These are phyloP conservation scores for Thalassiosira exigua DNA, from an alignment of 352 stramenopile species.

Conservation along the genomic window DNA sequence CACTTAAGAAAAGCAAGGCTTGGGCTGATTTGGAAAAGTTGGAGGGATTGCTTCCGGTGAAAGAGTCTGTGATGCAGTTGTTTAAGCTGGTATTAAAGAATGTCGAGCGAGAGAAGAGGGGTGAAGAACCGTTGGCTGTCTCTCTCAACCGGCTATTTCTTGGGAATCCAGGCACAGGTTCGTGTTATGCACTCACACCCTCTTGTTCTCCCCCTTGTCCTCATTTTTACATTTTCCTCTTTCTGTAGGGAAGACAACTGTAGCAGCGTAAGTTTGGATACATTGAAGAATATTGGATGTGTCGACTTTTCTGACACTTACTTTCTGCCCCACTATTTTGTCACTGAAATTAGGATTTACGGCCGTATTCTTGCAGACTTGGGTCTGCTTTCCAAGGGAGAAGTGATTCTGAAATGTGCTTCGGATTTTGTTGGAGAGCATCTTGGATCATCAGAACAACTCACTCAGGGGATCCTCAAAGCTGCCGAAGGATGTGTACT, in stretches of 20 bases:
- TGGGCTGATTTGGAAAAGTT: constrained; percentile 21
- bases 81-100: constrained; percentile 87
- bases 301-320: too few species aligned
- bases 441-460: constrained; percentile 88
- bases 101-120: constrained; percentile 85
- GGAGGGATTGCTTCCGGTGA: constrained; percentile 70
- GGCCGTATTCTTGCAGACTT: constrained; percentile 88
- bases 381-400: constrained; percentile 89
- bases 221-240: neutral
- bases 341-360: constrained; percentile 64
- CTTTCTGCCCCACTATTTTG: too few species aligned
- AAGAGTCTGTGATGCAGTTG: constrained; percentile 84
- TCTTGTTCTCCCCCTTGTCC: constrained; percentile 38
- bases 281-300: too few species aligned
- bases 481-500: constrained; percentile 89
- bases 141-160: constrained; percentile 88
- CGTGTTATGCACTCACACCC: too few species aligned
- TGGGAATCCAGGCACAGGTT: constrained; percentile 88
- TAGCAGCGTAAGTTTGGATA: constrained; percentile 17
- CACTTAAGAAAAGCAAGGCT: constrained; percentile 32
- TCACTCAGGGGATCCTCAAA: constrained; percentile 88
- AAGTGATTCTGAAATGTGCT: constrained; percentile 89
- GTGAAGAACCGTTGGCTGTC: constrained; percentile 74
- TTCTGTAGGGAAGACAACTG: constrained; percentile 1
- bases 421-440: constrained; percentile 89